These are phyloP conservation scores for Geranium brycei DNA, from an alignment of 345 rosid species.

Conservation along the genomic window DNA sequence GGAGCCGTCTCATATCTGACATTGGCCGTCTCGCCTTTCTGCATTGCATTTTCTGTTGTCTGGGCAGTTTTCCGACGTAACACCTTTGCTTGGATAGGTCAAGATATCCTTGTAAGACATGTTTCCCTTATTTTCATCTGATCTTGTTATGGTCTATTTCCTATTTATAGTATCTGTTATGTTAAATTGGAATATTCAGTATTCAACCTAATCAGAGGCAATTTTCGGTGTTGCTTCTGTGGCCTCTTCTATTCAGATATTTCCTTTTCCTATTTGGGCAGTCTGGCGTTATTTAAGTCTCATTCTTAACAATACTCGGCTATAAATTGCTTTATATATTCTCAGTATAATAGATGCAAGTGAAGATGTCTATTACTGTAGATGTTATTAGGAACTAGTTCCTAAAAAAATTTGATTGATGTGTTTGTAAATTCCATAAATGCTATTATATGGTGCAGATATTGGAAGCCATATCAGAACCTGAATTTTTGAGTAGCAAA, in stretches of 20 bases:
- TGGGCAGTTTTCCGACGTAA: slow-evolving; percentile 67
- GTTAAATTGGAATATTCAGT: background rate
- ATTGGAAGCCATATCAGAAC: too few relatives aligned
- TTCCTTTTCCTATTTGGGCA: background rate
- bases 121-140: slow-evolving; percentile 2
- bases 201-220: background rate
- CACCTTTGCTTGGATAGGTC: slow-evolving; percentile 92
- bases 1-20: slow-evolving; percentile 87
- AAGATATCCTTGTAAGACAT: slow-evolving; percentile 89
- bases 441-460: background rate
- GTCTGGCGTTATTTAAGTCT: too few relatives aligned
- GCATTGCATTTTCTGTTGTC: slow-evolving; percentile 75
- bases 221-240: background rate
- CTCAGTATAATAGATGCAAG: background rate
- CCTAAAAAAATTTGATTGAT: background rate
- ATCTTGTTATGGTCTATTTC: background rate
- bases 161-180: background rate
- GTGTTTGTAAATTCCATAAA: too few relatives aligned
- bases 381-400: background rate
- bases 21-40: slow-evolving; percentile 76
- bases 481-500: background rate
- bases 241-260: background rate
- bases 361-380: background rate
- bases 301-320: background rate
- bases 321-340: background rate